Percentiles rank a stretch among this genome's conserved stretches.
These are phyloP conservation scores for Sclerotinia sclerotiorum DNA, from an alignment of 2,329 filamentous ascomycete species.

Conservation along the genomic window DNA sequence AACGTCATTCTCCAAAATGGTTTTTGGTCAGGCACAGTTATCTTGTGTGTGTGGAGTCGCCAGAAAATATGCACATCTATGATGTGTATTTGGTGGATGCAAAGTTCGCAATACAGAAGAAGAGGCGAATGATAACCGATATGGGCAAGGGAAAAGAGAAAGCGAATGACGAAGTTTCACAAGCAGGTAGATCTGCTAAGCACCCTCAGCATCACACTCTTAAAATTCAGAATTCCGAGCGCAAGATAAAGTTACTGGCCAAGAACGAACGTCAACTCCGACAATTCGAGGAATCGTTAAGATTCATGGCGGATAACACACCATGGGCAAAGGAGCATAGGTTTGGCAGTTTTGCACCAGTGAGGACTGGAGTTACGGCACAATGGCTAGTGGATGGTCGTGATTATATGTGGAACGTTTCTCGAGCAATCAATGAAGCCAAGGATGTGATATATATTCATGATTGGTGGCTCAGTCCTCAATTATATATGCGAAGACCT, in stretches of 20 bases:
- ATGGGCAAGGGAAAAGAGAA: conserved; percentile 54
- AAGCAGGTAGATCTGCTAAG: conserved; percentile 40
- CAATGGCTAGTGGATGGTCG: conserved; percentile 96
- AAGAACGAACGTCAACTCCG: conserved; percentile 84
- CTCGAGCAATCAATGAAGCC: conserved; percentile 92
- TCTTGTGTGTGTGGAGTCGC: conserved; percentile 96
- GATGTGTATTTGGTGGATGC: conserved; percentile 97
- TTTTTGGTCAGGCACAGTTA: conserved; percentile 98
- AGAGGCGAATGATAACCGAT: conserved; percentile 58
- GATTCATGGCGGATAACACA: conserved; percentile 79
- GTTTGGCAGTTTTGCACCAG: conserved; percentile 91
- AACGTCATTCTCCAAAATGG: conserved; percentile 89
- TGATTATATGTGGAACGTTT: conserved; percentile 99
- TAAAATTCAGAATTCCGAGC: conserved; percentile 85
- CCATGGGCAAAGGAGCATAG: conserved; percentile 81
- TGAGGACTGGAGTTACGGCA: conserved; percentile 81
- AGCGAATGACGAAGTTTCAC: conserved; percentile 27
- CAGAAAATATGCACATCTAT: conserved; percentile 97
- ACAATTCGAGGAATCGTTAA: conserved; percentile 93
- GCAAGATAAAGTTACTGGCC: conserved; percentile 86
- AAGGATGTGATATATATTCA: conserved; percentile 98
- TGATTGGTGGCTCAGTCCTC: conserved; percentile 98
- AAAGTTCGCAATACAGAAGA: conserved; percentile 78
- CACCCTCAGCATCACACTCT: conserved; percentile 74
- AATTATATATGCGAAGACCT: conserved; percentile 90